Evolutionary conservation across 225 moss, liverwort and hornwort genomes (phyloP).

Genomic region (Lunularia cruciata): DNA sequence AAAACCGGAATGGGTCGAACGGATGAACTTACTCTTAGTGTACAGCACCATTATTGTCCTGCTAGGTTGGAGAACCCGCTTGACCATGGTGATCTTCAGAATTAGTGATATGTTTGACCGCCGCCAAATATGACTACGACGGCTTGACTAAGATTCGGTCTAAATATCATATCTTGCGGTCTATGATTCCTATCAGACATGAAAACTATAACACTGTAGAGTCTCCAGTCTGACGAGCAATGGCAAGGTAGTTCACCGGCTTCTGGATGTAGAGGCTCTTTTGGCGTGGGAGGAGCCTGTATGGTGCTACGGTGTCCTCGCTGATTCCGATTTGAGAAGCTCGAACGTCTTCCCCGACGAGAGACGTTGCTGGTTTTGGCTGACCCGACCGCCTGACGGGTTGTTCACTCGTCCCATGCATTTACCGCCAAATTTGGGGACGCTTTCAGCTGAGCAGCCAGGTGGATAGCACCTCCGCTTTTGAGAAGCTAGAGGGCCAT

Average conservation of each 20-base stretch:
- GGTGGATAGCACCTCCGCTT: neutral
- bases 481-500: neutral
- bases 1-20: too few relatives aligned
- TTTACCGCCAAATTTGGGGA: neutral
- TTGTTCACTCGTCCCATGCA: neutral
- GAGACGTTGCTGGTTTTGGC: too few relatives aligned
- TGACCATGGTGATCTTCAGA: too few relatives aligned
- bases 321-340: too few relatives aligned
- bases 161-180: neutral
- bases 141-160: neutral
- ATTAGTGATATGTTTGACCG: neutral
- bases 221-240: too few relatives aligned
- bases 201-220: too few relatives aligned
- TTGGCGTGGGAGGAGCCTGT: too few relatives aligned
- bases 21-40: too few relatives aligned
- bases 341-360: too few relatives aligned
- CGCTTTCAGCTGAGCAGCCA: neutral
- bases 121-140: neutral
- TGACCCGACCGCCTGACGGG: neutral
- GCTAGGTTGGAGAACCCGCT: neutral
- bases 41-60: neutral
- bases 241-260: too few relatives aligned
- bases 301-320: too few relatives aligned
- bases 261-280: too few relatives aligned
- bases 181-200: neutral